Evolutionary conservation across 192 early-diverging fungal genomes (phyloP).

Genomic region (Umbelopsis sp.): DNA sequence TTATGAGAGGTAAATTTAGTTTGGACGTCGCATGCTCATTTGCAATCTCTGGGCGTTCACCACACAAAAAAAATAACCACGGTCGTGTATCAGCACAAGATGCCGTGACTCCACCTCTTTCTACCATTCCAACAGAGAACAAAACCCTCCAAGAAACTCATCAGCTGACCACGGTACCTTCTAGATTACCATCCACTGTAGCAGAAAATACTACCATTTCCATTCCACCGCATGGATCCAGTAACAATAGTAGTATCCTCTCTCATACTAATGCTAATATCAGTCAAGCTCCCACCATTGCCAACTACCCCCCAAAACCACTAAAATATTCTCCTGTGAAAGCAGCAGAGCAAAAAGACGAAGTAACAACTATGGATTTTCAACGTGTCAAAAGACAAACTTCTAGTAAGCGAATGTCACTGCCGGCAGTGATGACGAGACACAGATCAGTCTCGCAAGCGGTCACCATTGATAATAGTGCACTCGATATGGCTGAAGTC

Average conservation of each 20-base stretch:
- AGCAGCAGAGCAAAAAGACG: not conserved
- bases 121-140: not conserved
- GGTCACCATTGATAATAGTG: not conserved
- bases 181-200: not conserved
- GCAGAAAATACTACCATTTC: not conserved
- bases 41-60: not conserved
- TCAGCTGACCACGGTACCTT: not conserved
- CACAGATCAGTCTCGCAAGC: not conserved
- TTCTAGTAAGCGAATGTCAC: not conserved
- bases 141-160: not conserved
- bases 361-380: not conserved
- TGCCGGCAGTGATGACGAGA: slow-evolving; percentile 8
- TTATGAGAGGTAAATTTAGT: not conserved
- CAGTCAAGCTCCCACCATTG: not conserved
- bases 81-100: not conserved
- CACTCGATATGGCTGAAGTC: not conserved
- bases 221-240: not conserved
- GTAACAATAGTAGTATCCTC: too few relatives aligned
- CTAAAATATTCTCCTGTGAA: slow-evolving; percentile 30
- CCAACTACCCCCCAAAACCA: slow-evolving; percentile 30
- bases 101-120: not conserved
- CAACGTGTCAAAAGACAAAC: not conserved
- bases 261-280: not conserved
- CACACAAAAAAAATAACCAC: not conserved
- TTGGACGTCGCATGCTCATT: not conserved